These are phyloP conservation scores for Scedosporium aurantiacum DNA, from an alignment of 2,329 filamentous ascomycete genomes.

Conservation along the genomic window DNA sequence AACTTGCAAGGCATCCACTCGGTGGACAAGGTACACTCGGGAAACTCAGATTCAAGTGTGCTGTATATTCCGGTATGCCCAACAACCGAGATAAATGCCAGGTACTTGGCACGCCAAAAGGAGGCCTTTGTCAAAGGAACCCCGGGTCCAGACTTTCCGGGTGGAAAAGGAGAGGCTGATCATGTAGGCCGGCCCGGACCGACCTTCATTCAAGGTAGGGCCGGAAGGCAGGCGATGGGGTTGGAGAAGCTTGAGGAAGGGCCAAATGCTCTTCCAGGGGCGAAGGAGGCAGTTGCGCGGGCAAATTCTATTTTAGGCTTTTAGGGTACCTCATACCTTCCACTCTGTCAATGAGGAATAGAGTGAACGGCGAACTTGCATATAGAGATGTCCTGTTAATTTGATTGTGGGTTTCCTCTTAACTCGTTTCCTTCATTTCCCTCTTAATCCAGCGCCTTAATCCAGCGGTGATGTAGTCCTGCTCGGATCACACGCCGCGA, in stretches of 20 bases:
- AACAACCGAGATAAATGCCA: conserved; percentile 61
- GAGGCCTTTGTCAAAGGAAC: conserved; percentile 58
- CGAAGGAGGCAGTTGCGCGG: neutral
- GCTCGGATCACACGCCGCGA: too few species aligned
- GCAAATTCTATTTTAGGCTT: neutral
- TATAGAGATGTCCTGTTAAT: neutral
- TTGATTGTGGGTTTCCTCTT: too few species aligned
- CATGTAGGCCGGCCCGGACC: conserved; percentile 33
- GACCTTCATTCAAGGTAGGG: neutral
- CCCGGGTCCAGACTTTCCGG: conserved; percentile 60
- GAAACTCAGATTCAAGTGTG: conserved; percentile 65
- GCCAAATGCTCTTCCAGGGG: neutral
- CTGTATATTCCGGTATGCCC: conserved; percentile 85
- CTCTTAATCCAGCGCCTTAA: too few species aligned
- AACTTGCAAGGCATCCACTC: conserved; percentile 52
- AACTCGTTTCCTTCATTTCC: too few species aligned
- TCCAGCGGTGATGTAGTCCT: too few species aligned
- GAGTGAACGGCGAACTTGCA: neutral
- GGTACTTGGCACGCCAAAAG: conserved; percentile 60
- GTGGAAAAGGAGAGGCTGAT: conserved; percentile 53
- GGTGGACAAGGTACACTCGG: conserved; percentile 68
- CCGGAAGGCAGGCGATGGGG: conserved; percentile 33
- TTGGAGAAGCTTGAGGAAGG: conserved; percentile 25
- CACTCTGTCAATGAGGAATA: neutral
- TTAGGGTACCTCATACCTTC: neutral